Evolutionary conservation across 2,329 filamentous ascomycete species (phyloP).

Genomic region (Lachnellula arida): DNA sequence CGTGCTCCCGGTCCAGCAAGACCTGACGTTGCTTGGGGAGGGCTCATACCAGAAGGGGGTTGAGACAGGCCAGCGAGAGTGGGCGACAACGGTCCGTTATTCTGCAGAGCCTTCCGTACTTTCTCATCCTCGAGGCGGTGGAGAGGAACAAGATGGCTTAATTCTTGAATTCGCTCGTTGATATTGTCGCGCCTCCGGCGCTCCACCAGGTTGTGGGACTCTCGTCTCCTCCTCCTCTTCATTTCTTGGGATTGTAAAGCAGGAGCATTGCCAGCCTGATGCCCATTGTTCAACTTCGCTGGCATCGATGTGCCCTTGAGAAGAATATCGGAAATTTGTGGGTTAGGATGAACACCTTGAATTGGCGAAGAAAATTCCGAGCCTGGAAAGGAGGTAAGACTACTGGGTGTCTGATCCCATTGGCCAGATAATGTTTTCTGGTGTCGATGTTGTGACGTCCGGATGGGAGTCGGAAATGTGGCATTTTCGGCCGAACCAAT

Average conservation of each 20-base stretch:
- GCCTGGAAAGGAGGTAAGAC: slow-evolving; percentile 78
- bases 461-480: slow-evolving; percentile 71
- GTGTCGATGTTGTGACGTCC: slow-evolving; percentile 60
- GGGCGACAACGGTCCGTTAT: slow-evolving; percentile 84
- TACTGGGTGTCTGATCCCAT: slow-evolving; percentile 84
- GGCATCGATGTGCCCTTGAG: slow-evolving; percentile 88
- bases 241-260: slow-evolving; percentile 77
- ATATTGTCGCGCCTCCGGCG: slow-evolving; percentile 94
- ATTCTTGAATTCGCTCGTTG: slow-evolving; percentile 95
- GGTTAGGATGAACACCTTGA: slow-evolving; percentile 57
- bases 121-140: slow-evolving; percentile 97
- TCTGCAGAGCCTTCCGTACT: slow-evolving; percentile 89
- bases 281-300: slow-evolving; percentile 63
- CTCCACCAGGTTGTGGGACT: slow-evolving; percentile 96
- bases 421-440: slow-evolving; percentile 83
- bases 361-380: slow-evolving; percentile 85
- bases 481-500: slow-evolving; percentile 60
- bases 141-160: slow-evolving; percentile 85
- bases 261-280: slow-evolving; percentile 22
- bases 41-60: slow-evolving; percentile 49
- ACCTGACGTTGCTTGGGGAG: slow-evolving; percentile 78
- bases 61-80: slow-evolving; percentile 63
- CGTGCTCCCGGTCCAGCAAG: slow-evolving; percentile 80
- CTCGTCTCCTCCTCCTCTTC: slow-evolving; percentile 83
- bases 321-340: slow-evolving; percentile 84